Conservation (phyloP, 257 asterid species). For the Salvia rosmarinus region DNA sequence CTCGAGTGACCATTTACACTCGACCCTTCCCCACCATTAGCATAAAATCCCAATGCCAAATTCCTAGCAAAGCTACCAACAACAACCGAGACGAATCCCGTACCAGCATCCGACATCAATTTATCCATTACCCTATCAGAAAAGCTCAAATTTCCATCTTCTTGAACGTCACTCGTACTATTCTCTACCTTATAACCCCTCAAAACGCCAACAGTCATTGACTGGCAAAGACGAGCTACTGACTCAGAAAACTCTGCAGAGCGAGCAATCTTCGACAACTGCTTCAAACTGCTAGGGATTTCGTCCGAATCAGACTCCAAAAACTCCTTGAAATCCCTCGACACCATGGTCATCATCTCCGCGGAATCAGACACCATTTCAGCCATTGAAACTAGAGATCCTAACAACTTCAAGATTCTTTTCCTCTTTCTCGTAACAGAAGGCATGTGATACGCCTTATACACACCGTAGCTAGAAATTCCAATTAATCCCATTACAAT, state of each 20-base stretch:
- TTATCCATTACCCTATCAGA: conserved; percentile 70
- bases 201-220: conserved; percentile 68
- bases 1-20: conserved; percentile 37
- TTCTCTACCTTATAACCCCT: conserved; percentile 61
- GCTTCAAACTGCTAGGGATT: conserved; percentile 87
- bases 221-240: conserved; percentile 53
- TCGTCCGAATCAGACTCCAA: conserved; percentile 77
- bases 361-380: conserved; percentile 82
- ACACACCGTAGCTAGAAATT: conserved; percentile 74
- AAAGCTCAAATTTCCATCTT: conserved; percentile 43
- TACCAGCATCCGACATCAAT: conserved; percentile 78
- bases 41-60: conserved; percentile 75
- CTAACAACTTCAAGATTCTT: conserved; percentile 57
- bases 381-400: conserved; percentile 67
- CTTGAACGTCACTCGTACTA: conserved; percentile 43
- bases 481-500: conserved; percentile 69
- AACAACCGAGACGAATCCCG: conserved; percentile 77
- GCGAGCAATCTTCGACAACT: conserved; percentile 70
- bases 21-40: conserved; percentile 40
- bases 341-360: conserved; percentile 61
- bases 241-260: conserved; percentile 69
- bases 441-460: conserved; percentile 69
- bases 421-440: conserved; percentile 66
- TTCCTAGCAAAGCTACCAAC: conserved; percentile 89
- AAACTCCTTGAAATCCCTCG: conserved; percentile 89